Evolutionary conservation across 805 yeast genomes (phyloP), one percentile per base, ranked within the genome.

Genomic region (Teunomyces cretensis): DNA sequence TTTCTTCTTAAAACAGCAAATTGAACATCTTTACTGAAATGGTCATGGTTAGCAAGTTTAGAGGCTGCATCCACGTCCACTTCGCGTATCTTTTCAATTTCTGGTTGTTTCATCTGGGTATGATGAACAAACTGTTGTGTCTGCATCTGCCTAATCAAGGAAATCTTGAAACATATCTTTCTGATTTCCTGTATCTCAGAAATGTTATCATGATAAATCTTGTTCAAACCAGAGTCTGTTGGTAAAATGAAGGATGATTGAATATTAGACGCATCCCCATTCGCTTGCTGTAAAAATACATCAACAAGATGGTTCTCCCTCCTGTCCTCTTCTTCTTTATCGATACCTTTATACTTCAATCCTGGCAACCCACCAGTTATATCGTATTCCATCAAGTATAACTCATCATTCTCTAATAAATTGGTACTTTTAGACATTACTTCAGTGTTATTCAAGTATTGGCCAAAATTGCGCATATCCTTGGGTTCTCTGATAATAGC

Each of bases 81-180:
- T 44, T 87, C 89, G 46, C 74, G 68, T 11, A 91, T 64, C 9
- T 75, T 65, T 40, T 79, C 83, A 33, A 84, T 75, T 46, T 78
- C 84, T 4, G 92, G 92, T 11, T 84, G 80, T 50, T 78, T 79
- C 74, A 83, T 70, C 55, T 85, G 92, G 0, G 89, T 76, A 42
- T 84, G 85, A 57, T 86, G 92, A 41, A 86, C 70, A 62, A 81
- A 83, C 47, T 81, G 84, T 41, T 85, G 88, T 14, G 86, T 86
- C 65, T 94, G 98, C 85, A 94, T 85, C 58, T 91, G 91, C 52
- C 96, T 75, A 47, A 94, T 88, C 40, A 90, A 69, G 4, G 92
- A 83, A 15, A 94, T 88, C 62, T 91, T 91, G 67, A 89, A 87
- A 61, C 97, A 91, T 3, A 88, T 75, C 51, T 84, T 86, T 46